Conservation (phyloP, 371 early-diverging fungal species). For the Mucor racemosus region DNA sequence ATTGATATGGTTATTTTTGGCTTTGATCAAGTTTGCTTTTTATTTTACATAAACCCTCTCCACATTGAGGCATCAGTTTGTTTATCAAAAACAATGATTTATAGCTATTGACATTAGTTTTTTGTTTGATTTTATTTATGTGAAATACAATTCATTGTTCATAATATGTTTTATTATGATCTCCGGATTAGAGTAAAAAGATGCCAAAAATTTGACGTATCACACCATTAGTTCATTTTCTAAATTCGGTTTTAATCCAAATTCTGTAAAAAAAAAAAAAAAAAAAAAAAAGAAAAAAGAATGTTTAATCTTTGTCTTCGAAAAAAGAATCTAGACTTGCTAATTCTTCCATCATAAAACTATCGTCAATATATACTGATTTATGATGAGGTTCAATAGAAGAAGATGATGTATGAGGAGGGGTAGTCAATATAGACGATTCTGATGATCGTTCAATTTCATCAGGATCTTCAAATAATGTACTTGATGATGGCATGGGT, state of each 20-base stretch:
- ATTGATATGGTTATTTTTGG: neutral
- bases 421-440: conserved; percentile 13
- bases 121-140: neutral
- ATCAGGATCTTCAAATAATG: conserved; percentile 51
- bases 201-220: neutral
- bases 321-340: conserved; percentile 49
- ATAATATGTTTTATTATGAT: neutral
- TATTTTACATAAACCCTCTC: neutral
- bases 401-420: conserved; percentile 8
- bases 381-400: neutral
- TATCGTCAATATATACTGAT: neutral
- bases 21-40: neutral
- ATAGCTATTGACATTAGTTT: neutral
- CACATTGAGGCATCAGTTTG: neutral
- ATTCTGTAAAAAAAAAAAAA: too few species aligned
- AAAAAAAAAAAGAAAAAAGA: too few species aligned
- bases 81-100: neutral
- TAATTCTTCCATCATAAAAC: conserved; percentile 20
- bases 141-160: neutral
- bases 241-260: neutral
- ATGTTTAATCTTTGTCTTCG: conserved; percentile 34
- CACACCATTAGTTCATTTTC: neutral
- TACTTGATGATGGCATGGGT: conserved; percentile 41
- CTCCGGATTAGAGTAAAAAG: too few species aligned
- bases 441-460: conserved; percentile 16